Base-by-base conservation (phyloP, 2,329 filamentous ascomycete genomes). In the Trichoderma cornu-damae region DNA sequence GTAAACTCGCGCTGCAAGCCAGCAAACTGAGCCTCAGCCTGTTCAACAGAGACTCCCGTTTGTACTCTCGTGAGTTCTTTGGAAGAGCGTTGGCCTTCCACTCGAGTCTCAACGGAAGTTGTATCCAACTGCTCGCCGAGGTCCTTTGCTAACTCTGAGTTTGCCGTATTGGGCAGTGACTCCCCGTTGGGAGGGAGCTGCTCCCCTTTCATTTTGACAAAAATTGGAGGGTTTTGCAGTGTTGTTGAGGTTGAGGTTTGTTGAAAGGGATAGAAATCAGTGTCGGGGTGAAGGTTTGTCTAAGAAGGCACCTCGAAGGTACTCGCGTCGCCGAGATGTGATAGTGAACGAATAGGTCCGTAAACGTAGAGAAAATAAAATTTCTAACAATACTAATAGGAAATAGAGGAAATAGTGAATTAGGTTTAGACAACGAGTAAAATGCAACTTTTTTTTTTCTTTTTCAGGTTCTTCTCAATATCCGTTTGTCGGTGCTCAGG, bases 1-100 rank as follows among this genome's bases (percentile, higher is more conserved):
- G 82, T 81, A 18, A 87, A 73, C 68, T 85, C 79, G 34, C 79
- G 77, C 66, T 81, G 86, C 12, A 92, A 77, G 61, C 88, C 79
- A 0, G 80, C 81, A 62, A 91, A 92, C 24, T 90, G 86, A 30
- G 81, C 81, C 69, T 89, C 82, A 42, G 88, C 88, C 52, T 81
- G 79, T 59, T 82, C 75, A 51, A 92, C 79, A 7, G 87, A 84
- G 30, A 91, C 79, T 20, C 83, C 83, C 12, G 50, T 56, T 14
- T 43, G 48, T 6, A 56, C 47, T 16, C 51, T 43, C 11, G 35
- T 43, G 14, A 56, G 37, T 30, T 55, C 57, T 40, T 60, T 61
- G n/a, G 65, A 64, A 9, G 58, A 61, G 16, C 61, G 61, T 11
- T 63, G 63, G 16, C 60, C 52, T 18, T 62, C 61, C 8, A 64